phyloP scores from a whole-genome alignment of 169 alveolate genomes.

The Plasmodium cynomolgi region DNA sequence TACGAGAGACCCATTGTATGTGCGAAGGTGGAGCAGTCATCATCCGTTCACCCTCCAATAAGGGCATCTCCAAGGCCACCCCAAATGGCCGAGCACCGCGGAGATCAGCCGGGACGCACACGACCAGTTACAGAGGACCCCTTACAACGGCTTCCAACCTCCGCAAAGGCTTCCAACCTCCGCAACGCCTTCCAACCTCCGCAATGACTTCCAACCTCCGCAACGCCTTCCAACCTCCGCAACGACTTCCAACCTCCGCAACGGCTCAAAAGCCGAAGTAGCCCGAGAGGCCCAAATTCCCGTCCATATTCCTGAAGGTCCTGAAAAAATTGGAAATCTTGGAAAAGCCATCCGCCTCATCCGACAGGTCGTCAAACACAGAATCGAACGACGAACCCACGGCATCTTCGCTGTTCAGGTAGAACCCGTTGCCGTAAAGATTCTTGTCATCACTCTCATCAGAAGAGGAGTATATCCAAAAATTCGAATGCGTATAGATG shows the following conservation, averaged over 20 bases:
- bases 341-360: conserved; percentile 36
- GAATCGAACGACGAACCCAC: conserved; percentile 2
- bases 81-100: background rate
- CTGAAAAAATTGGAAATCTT: conserved; percentile 33
- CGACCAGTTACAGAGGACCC: background rate
- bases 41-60: background rate
- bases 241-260: background rate
- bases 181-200: background rate
- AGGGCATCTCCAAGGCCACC: background rate
- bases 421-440: conserved; percentile 21
- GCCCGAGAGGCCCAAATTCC: conserved; percentile 12
- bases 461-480: conserved; percentile 69
- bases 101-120: background rate
- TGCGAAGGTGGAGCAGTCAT: background rate
- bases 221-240: too few species aligned
- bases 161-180: background rate
- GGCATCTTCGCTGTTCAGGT: background rate
- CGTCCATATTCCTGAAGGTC: conserved; percentile 44
- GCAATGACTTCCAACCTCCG: background rate
- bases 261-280: conserved; percentile 52
- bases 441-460: conserved; percentile 35
- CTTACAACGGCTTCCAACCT: background rate
- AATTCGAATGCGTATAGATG: conserved; percentile 60
- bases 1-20: background rate
- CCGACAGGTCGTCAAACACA: conserved; percentile 22